phyloP scores from a whole-genome alignment of 179 eudicot genomes.

The Pouteria campechiana region DNA sequence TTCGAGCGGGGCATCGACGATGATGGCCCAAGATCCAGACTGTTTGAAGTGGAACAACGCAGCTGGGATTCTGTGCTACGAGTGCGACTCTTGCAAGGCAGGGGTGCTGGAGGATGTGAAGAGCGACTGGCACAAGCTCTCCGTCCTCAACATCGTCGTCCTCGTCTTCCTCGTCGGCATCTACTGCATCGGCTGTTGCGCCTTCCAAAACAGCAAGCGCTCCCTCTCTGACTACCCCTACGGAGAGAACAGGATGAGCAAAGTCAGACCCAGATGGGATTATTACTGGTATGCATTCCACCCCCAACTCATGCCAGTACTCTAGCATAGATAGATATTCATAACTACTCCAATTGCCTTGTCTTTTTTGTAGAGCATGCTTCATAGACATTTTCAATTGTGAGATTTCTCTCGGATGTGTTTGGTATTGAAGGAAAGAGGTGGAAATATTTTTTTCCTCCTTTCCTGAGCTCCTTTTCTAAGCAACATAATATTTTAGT shows the following conservation, averaged over 20 bases:
- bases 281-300: slow-evolving; percentile 47
- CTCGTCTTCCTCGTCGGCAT: slow-evolving; percentile 48
- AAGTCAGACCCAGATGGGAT: slow-evolving; percentile 87
- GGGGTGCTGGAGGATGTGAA: slow-evolving; percentile 63
- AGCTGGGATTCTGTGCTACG: slow-evolving; percentile 54
- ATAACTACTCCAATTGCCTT: neutral
- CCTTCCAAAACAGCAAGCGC: slow-evolving; percentile 58
- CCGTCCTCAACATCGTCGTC: slow-evolving; percentile 55
- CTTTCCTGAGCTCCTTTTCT: no score
- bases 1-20: slow-evolving; percentile 9
- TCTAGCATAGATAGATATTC: neutral
- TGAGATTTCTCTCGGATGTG: no score
- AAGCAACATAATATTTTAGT: no score
- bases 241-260: slow-evolving; percentile 61
- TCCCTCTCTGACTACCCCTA: slow-evolving; percentile 56
- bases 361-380: no score
- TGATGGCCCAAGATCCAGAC: slow-evolving; percentile 55
- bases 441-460: neutral
- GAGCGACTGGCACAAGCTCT: slow-evolving; percentile 66
- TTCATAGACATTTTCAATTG: no score
- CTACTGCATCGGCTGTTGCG: slow-evolving; percentile 76
- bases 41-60: slow-evolving; percentile 78
- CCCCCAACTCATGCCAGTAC: neutral
- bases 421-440: neutral
- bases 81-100: slow-evolving; percentile 81